phyloP scores from a whole-genome alignment of 345 rosid genomes.

The Leavenworthia alabamica region DNA sequence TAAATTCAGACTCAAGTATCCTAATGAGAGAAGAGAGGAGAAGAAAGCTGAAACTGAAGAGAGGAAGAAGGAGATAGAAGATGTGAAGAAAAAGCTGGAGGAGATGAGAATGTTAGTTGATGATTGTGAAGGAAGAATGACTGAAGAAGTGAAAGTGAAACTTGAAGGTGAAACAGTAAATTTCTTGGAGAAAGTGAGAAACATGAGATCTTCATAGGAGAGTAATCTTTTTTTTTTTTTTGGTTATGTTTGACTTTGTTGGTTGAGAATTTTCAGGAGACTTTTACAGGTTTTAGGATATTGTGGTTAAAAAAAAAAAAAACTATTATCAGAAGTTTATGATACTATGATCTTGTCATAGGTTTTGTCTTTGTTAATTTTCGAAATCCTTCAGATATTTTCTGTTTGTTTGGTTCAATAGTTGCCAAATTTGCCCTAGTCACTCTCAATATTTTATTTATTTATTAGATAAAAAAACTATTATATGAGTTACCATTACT shows the following conservation, averaged over 20 bases:
- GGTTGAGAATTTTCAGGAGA: conserved; percentile 18
- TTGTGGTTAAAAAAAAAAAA: not conserved
- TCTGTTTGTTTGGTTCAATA: no score
- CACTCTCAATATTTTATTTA: no score
- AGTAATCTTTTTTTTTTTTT: conserved; percentile 9
- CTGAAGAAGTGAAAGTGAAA: conserved; percentile 28
- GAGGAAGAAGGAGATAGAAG: conserved; percentile 17
- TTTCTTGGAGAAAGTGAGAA: conserved; percentile 37
- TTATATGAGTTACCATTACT: no score
- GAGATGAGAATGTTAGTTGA: conserved; percentile 33
- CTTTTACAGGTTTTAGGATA: conserved; percentile 21
- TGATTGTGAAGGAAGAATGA: conserved; percentile 31
- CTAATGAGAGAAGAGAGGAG: conserved; percentile 21
- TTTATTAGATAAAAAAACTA: no score
- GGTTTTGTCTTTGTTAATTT: no score
- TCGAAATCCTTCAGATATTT: no score
- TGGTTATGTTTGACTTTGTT: no score
- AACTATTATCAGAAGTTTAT: not conserved
- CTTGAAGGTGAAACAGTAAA: conserved; percentile 36
- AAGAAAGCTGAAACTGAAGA: conserved; percentile 18
- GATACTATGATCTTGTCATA: conserved; percentile 13
- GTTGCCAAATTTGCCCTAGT: no score
- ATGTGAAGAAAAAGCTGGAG: conserved; percentile 38
- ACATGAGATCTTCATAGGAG: conserved; percentile 21
- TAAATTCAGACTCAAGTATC: conserved; percentile 26